phyloP scores from a whole-genome alignment of 2,329 filamentous ascomycete genomes.

The Neurospora sp. region DNA sequence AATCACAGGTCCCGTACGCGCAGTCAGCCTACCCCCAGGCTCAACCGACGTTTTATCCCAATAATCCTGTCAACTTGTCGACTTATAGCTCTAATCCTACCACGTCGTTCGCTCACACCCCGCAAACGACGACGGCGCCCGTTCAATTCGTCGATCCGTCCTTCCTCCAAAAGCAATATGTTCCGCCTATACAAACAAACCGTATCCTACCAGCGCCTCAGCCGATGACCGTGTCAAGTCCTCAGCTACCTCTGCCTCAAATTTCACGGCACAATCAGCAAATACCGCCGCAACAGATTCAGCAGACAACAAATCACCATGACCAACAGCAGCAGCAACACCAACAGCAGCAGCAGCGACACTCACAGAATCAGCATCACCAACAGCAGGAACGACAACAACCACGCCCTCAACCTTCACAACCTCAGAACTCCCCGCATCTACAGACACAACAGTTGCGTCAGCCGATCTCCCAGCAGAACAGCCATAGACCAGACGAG shows the following conservation, averaged over 20 bases:
- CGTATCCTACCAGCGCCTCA: constrained; percentile 11
- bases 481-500: constrained; percentile 9
- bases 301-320: constrained; percentile 3
- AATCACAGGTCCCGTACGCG: constrained; percentile 13
- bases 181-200: constrained; percentile 9
- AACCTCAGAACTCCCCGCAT: constrained; percentile 4
- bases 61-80: constrained; percentile 12
- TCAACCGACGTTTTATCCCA: constrained; percentile 15
- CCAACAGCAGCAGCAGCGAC: constrained; percentile 2
- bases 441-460: constrained; percentile 5
- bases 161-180: constrained; percentile 13
- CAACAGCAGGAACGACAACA: neutral
- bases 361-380: constrained; percentile 1
- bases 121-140: constrained; percentile 11
- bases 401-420: constrained; percentile 2
- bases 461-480: constrained; percentile 7
- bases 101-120: constrained; percentile 2
- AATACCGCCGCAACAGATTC: constrained; percentile 2
- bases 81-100: constrained; percentile 14
- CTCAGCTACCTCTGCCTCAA: constrained; percentile 5
- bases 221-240: constrained; percentile 17
- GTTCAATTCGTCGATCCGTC: constrained; percentile 22
- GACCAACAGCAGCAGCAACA: constrained; percentile 13
- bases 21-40: constrained; percentile 16
- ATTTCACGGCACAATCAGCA: neutral